phyloP scores from a whole-genome alignment of 2,329 filamentous ascomycete species.

The Davidsoniella virescens region DNA sequence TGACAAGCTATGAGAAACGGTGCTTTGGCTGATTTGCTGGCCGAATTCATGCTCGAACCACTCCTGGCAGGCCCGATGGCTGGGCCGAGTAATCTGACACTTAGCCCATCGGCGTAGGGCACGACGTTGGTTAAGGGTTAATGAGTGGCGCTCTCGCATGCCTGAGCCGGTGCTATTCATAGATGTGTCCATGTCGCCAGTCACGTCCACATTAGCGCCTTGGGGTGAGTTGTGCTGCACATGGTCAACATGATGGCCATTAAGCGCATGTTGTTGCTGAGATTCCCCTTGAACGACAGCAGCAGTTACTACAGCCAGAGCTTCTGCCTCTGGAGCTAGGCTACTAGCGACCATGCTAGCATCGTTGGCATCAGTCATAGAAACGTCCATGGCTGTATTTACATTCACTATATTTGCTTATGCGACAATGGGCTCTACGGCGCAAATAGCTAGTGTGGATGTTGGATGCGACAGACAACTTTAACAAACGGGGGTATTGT shows the following conservation, averaged over 20 bases:
- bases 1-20: constrained; percentile 44
- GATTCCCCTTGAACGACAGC: not conserved
- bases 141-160: constrained; percentile 36
- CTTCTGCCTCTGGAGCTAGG: constrained; percentile 7
- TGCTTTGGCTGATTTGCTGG: constrained; percentile 45
- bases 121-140: constrained; percentile 46
- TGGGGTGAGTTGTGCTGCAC: not conserved
- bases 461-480: too few species aligned
- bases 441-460: not conserved
- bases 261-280: not conserved
- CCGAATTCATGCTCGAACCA: constrained; percentile 44
- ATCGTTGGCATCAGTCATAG: constrained; percentile 5
- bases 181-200: not conserved
- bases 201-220: not conserved
- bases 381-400: constrained; percentile 6
- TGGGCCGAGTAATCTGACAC: constrained; percentile 37
- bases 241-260: constrained; percentile 1
- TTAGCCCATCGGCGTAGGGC: constrained; percentile 44
- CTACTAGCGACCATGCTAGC: constrained; percentile 1
- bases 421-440: not conserved
- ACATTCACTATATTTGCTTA: too few species aligned
- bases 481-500: constrained; percentile 3
- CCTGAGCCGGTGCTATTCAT: constrained; percentile 12
- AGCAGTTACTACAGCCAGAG: constrained; percentile 3
- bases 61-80: constrained; percentile 46